phyloP scores from a whole-genome alignment of 2,329 filamentous ascomycete genomes.

The Periconia digitata region DNA sequence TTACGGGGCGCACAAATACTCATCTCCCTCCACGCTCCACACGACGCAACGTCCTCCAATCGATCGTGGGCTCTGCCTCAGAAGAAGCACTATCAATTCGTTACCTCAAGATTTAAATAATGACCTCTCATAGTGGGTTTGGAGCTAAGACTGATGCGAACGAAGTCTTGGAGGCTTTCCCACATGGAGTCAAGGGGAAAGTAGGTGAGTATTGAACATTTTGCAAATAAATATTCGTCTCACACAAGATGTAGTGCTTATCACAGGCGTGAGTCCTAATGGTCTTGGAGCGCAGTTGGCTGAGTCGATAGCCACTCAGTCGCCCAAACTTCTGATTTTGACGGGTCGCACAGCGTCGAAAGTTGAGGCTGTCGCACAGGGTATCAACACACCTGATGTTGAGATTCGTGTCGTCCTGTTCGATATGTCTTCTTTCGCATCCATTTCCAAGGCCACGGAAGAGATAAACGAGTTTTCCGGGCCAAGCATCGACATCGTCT shows the following conservation, averaged over 20 bases:
- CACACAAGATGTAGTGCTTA: neutral
- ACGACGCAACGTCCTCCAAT: no score
- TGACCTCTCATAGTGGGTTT: constrained; percentile 4
- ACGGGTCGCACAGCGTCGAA: neutral
- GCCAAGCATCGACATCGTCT: constrained; percentile 3
- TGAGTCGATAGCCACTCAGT: neutral
- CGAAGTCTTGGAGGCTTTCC: neutral
- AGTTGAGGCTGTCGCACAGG: constrained; percentile 1
- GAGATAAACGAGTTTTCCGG: neutral
- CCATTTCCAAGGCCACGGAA: neutral
- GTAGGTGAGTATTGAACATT: no score
- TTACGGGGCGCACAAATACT: no score
- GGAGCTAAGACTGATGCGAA: neutral
- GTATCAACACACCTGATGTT: constrained; percentile 1
- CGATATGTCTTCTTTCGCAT: neutral
- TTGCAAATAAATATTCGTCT: neutral
- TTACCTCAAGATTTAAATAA: no score
- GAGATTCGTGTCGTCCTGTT: neutral
- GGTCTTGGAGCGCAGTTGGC: neutral
- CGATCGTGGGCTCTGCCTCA: no score
- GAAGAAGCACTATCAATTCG: no score
- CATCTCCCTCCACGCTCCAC: no score
- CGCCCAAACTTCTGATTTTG: constrained; percentile 1
- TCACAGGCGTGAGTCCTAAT: constrained; percentile 1
- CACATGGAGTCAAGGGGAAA: neutral